Evolutionary conservation across 768 basidiomycete genomes (phyloP), one percentile per base, ranked within the genome.

Genomic region (Tylopilus rubrobrunneus): DNA sequence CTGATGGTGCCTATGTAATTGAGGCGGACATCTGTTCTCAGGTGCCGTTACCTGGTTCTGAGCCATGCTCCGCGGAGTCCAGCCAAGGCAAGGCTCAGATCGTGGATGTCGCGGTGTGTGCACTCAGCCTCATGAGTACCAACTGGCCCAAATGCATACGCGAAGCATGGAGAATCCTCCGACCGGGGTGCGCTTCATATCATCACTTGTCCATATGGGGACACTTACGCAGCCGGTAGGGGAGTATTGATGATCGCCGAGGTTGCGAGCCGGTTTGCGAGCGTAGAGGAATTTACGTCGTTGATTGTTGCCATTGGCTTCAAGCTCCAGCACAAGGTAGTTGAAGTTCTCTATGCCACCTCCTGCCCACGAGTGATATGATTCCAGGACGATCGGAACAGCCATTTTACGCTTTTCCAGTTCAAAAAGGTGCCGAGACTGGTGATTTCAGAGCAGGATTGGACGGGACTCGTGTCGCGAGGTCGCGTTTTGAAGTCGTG

Each of bases 91-190:
- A 80, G 48, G 92, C 84, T 1, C 86, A 91, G 58, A 69, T 98
- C 3, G 91, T 93, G 2, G 95, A 99, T 66, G 85, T 92, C 7
- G 93, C 84, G 7, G 86, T 98, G 23, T 98, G 93, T 67, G 91
- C 95, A 23, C 78, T 99, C 59, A 98, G 95, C 64, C 76, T 99
- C 57, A 99, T 99, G 97, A 89, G 91, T 31, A 89, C 85, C 15
- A 98, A 99, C 66, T 99, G 97, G 97, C 81, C 90, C n/a, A 78
- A 78, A 43, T 92, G 92, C 62, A 79, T 98, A 27, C 78, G 87
- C 27, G 95, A 99, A 68, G 88, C 90, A 8, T 90, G 91, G 83
- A 78, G 97, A 59, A 81, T 98, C 39, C 75, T 98, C 37, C 88
- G 85, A 68, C 71, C 80, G n/a, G 82, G 81, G 96, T 96, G 62